A percentile compares a stretch with the other conserved stretches of the same genome.
These are phyloP conservation scores for Pseudonitzschia delicatissima DNA, from an alignment of 108 stramenopile genomes.

Conservation along the genomic window DNA sequence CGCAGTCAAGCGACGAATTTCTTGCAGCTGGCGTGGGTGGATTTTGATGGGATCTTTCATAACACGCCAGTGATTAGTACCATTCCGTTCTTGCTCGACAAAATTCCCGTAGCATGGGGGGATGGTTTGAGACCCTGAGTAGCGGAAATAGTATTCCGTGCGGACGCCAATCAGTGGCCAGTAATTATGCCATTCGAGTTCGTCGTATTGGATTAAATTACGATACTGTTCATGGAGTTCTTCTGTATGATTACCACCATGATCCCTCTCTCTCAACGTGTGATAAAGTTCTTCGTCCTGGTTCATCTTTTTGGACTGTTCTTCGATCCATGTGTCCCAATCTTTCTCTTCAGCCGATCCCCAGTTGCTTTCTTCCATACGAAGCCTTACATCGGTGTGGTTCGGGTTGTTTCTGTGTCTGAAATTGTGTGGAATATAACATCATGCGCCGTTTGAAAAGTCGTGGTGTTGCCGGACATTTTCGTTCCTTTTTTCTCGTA, in stretches of 20 bases:
- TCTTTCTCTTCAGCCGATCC: constrained; percentile 16
- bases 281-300: constrained; percentile 14
- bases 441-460: constrained; percentile 14
- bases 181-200: constrained; percentile 28
- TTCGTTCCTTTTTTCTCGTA: background rate
- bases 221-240: constrained; percentile 8
- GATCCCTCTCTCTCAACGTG: background rate
- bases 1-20: constrained; percentile 28
- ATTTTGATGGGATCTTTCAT: constrained; percentile 47
- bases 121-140: constrained; percentile 32
- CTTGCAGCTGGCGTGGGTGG: constrained; percentile 26
- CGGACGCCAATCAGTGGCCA: constrained; percentile 18
- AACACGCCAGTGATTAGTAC: constrained; percentile 36
- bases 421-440: constrained; percentile 22
- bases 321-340: constrained; percentile 16
- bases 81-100: background rate
- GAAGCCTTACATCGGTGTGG: constrained; percentile 5
- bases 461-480: background rate
- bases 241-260: constrained; percentile 12
- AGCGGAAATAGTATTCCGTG: constrained; percentile 20
- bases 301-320: background rate
- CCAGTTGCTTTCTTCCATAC: constrained; percentile 19
- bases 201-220: constrained; percentile 22
- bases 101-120: constrained; percentile 43
- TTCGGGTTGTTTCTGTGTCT: background rate